Evolutionary conservation across 805 yeast genomes (phyloP).

Genomic region (Ogataea glucozyma): DNA sequence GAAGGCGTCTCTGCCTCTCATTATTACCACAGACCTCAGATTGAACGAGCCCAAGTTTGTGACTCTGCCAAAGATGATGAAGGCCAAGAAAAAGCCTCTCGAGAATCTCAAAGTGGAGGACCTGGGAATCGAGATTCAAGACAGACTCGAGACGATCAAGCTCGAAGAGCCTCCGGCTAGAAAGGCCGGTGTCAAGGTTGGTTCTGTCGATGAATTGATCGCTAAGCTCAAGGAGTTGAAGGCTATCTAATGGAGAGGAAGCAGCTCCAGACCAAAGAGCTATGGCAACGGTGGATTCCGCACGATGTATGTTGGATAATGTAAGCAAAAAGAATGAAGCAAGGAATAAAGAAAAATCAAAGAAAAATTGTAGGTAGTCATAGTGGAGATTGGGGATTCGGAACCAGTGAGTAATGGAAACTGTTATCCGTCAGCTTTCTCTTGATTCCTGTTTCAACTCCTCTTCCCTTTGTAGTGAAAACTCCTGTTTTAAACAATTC

Average conservation of each 20-base stretch:
- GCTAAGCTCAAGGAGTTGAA: constrained; percentile 74
- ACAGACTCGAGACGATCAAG: constrained; percentile 65
- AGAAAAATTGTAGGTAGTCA: no score
- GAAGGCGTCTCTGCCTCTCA: constrained; percentile 74
- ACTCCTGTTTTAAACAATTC: no score
- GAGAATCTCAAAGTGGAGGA: constrained; percentile 65
- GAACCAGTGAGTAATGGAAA: no score
- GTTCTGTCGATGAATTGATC: constrained; percentile 78
- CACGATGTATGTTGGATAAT: constrained; percentile 1
- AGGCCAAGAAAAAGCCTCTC: constrained; percentile 95
- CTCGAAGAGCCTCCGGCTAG: constrained; percentile 87
- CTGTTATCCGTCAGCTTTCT: no score
- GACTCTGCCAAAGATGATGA: constrained; percentile 95
- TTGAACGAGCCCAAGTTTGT: constrained; percentile 95
- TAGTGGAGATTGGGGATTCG: no score
- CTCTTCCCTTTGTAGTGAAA: no score
- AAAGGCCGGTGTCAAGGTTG: constrained; percentile 78
- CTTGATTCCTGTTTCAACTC: no score
- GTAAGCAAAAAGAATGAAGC: neutral
- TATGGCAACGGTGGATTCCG: neutral
- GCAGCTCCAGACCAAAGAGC: no score
- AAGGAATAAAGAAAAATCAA: neutral
- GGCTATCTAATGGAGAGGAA: constrained; percentile 64
- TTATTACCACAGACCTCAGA: constrained; percentile 90
- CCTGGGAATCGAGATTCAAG: constrained; percentile 63